A percentile compares a stretch with the other conserved stretches of the same genome.
Conservation (phyloP, 2,329 filamentous ascomycete species). For the Ophiocordyceps unilateralis region DNA sequence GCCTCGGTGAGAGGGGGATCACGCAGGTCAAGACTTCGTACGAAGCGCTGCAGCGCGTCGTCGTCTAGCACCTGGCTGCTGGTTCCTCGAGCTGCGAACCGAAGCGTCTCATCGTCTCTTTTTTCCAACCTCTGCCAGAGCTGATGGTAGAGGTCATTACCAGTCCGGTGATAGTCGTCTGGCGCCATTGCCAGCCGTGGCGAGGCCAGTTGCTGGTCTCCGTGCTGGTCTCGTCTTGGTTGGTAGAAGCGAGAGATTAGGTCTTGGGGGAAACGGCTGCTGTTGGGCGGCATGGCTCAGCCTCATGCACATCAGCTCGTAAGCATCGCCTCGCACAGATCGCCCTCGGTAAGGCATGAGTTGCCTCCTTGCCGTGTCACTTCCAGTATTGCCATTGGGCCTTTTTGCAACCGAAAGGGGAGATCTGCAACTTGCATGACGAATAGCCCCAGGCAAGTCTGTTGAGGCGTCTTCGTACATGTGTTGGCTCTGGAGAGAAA, state of each 20-base stretch:
- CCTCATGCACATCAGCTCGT: neutral
- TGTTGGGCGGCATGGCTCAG: neutral
- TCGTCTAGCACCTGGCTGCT: neutral
- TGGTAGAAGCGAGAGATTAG: neutral
- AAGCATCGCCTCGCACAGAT: neutral
- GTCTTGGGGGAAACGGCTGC: neutral
- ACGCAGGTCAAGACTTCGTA: neutral
- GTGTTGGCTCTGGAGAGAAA: too few species aligned
- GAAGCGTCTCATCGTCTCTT: neutral
- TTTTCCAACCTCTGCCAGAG: neutral
- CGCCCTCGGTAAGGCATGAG: too few species aligned
- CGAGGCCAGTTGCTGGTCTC: too few species aligned
- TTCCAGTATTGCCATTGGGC: too few species aligned
- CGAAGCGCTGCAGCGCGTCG: neutral
- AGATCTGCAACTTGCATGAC: too few species aligned
- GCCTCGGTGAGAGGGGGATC: neutral
- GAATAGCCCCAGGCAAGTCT: too few species aligned
- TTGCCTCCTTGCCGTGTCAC: too few species aligned
- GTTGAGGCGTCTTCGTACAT: too few species aligned
- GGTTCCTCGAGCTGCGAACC: neutral
- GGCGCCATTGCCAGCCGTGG: neutral
- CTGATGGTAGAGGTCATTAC: neutral
- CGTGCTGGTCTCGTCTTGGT: neutral
- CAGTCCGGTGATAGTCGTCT: neutral
- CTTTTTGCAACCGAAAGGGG: too few species aligned